Percentiles rank a stretch among this genome's conserved stretches.
Conservation (phyloP, 257 asterid genomes). For the Hygrophila difformis region DNA sequence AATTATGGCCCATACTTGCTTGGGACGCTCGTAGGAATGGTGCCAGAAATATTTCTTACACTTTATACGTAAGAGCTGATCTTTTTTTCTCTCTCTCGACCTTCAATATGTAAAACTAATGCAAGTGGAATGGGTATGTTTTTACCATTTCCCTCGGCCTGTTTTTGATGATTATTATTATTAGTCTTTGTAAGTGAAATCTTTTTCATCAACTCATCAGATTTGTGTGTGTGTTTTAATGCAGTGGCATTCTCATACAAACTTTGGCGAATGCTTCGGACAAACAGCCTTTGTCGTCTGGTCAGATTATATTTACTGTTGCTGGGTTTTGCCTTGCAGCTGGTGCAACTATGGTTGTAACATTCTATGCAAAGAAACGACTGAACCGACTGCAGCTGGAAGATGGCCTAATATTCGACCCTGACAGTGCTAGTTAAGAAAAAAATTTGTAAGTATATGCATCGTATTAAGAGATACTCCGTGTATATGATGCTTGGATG, state of each 20-base stretch:
- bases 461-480: too few species aligned
- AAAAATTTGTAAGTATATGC: too few species aligned
- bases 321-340: slow-evolving; percentile 47
- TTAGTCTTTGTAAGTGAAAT: too few species aligned
- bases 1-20: slow-evolving; percentile 62
- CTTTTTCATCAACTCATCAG: background rate
- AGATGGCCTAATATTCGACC: slow-evolving; percentile 19
- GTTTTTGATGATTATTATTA: too few species aligned
- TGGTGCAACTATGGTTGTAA: slow-evolving; percentile 47
- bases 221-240: slow-evolving; percentile 8
- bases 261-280: slow-evolving; percentile 67
- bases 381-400: slow-evolving; percentile 51
- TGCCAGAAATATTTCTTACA: slow-evolving; percentile 79
- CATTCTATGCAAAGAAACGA: slow-evolving; percentile 54
- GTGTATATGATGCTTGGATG: too few species aligned
- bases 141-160: too few species aligned
- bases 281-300: slow-evolving; percentile 32
- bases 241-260: slow-evolving; percentile 66
- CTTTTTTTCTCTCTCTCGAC: slow-evolving; percentile 12
- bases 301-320: slow-evolving; percentile 47
- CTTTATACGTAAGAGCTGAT: slow-evolving; percentile 77
- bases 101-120: background rate
- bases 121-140: background rate
- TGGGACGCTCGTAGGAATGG: slow-evolving; percentile 74
- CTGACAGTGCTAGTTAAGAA: too few species aligned